phyloP scores from a whole-genome alignment of 2,329 filamentous ascomycete genomes.

The Ophiostoma angusticollis region DNA sequence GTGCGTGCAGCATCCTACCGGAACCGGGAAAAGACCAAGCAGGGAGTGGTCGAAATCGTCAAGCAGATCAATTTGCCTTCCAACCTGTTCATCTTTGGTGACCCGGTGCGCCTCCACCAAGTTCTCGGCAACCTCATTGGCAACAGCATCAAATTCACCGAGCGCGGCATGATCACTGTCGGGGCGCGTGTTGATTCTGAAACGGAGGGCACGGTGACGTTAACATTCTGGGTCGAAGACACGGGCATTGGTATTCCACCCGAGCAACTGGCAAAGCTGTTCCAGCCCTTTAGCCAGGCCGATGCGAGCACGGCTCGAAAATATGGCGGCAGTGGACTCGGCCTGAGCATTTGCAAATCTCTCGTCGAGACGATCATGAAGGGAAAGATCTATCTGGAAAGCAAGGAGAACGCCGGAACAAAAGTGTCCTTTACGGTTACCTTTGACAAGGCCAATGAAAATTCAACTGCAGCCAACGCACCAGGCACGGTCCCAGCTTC shows the following conservation, averaged over 20 bases:
- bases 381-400: constrained; percentile 72
- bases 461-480: neutral
- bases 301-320: constrained; percentile 82
- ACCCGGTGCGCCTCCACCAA: constrained; percentile 54
- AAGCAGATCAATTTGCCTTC: constrained; percentile 63
- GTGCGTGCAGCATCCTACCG: constrained; percentile 54
- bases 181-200: constrained; percentile 62
- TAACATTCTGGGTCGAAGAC: constrained; percentile 78
- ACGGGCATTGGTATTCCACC: constrained; percentile 85
- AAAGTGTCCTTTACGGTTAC: constrained; percentile 68
- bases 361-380: constrained; percentile 88
- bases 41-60: constrained; percentile 49
- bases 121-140: constrained; percentile 73
- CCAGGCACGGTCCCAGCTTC: constrained; percentile 7
- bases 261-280: constrained; percentile 71
- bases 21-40: constrained; percentile 49
- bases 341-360: constrained; percentile 87
- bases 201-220: constrained; percentile 53
- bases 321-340: constrained; percentile 83
- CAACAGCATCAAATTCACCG: constrained; percentile 91
- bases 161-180: constrained; percentile 74
- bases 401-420: constrained; percentile 57
- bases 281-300: constrained; percentile 85
- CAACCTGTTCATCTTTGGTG: constrained; percentile 53
- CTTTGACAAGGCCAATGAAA: constrained; percentile 58